Evolutionary conservation across 768 basidiomycete species (phyloP).

Genomic region (Gymnopilus junonius): DNA sequence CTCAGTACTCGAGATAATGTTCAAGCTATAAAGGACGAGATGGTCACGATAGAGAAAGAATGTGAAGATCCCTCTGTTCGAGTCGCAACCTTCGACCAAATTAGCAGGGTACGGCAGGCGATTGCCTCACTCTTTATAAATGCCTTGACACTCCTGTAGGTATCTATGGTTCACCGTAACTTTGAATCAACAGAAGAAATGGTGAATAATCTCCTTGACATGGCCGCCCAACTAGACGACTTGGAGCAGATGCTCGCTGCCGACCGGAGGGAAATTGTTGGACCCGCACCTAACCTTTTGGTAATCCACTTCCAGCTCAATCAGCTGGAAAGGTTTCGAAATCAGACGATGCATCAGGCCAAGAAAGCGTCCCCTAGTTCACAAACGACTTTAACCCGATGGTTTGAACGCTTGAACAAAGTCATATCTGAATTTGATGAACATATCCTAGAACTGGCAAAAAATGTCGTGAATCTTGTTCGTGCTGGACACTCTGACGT

Average conservation of each 20-base stretch:
- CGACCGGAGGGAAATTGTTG: slow-evolving; percentile 79
- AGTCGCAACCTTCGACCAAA: slow-evolving; percentile 92
- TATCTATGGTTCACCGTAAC: slow-evolving; percentile 94
- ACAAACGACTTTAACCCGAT: slow-evolving; percentile 68
- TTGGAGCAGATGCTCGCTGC: slow-evolving; percentile 78
- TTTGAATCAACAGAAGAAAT: slow-evolving; percentile 96
- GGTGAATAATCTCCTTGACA: slow-evolving; percentile 91
- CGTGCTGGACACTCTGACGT: slow-evolving; percentile 81
- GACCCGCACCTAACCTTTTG: slow-evolving; percentile 88
- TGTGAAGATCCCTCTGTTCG: slow-evolving; percentile 76
- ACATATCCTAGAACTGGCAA: slow-evolving; percentile 78
- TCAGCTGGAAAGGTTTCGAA: slow-evolving; percentile 91
- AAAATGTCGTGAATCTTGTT: slow-evolving; percentile 78
- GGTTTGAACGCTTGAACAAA: slow-evolving; percentile 86
- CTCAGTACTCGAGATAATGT: slow-evolving; percentile 78
- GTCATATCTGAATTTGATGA: slow-evolving; percentile 85
- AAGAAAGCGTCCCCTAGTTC: slow-evolving; percentile 76
- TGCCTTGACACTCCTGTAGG: slow-evolving; percentile 49
- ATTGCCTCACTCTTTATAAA: not conserved
- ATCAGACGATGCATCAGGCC: slow-evolving; percentile 93
- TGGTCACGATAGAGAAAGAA: slow-evolving; percentile 77
- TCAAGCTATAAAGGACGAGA: slow-evolving; percentile 84
- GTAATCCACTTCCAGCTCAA: slow-evolving; percentile 90
- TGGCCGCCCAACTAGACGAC: slow-evolving; percentile 82
- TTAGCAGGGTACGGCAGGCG: slow-evolving; percentile 74